Evolutionary conservation across 2,329 filamentous ascomycete genomes (phyloP), one percentile per base, ranked within the genome.

Genomic region (Stromatinia cepivora): DNA sequence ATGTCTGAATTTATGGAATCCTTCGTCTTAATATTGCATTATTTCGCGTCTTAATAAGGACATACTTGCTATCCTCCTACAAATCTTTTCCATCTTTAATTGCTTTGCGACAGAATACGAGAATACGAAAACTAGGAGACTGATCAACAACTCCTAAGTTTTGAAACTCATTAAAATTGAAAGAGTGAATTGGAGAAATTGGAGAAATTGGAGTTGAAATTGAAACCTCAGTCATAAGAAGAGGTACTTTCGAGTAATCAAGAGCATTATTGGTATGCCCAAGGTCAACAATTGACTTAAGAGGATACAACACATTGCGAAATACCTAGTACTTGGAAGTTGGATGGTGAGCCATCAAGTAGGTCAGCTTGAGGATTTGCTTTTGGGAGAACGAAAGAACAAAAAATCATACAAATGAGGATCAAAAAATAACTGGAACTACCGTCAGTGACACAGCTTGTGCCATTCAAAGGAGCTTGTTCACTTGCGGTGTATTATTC

Each of bases 371-470:
- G 46, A 52, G 46, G 1, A 34, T 36, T 46, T 48, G 25, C 39
- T 61, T 46, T 11, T 1, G 42, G 6, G 5, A 25, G 15, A 63
- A 39, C 22, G n/a, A 22, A 52, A 42, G 13, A 4, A 52, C 8
- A 22, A 50, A 36, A 11, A 52, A 52, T 63, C 15, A 52, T 52
- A 10, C 46, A 50, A 63, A 52, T 52, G 59, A 52, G 59, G 22
- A 63, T 63, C 59, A 39, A 63, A n/a, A 52, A 63, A 63, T 22
- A 36, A 63, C 22, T 63, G 34, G 46, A 42, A 39, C n/a, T 52
- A 39, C 34, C n/a, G 39, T n/a, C 46, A 39, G 10, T 13, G 15
- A 39, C 22, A 52, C 48, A 52, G 8, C 22, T 63, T 52, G 13
- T 50, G 22, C 22, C 46, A 20, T 63, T 6, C 31, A 52, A 48